phyloP scores from a whole-genome alignment of 2,329 filamentous ascomycete species.

The Hypoxylon sp. region DNA sequence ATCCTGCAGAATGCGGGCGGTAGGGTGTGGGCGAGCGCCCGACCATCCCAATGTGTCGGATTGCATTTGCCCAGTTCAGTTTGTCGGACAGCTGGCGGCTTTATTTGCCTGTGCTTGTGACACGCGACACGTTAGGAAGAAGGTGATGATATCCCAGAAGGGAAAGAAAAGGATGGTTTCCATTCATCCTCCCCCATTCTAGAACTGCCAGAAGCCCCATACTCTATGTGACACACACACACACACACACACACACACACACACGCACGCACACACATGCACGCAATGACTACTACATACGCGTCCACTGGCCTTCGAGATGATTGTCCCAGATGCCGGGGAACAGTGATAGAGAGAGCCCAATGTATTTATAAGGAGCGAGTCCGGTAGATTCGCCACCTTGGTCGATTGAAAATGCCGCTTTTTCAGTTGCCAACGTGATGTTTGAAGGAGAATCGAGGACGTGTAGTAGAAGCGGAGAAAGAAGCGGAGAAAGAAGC shows the following conservation, averaged over 20 bases:
- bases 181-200: slow-evolving; percentile 27
- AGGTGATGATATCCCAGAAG: slow-evolving; percentile 13
- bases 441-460: background rate
- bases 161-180: slow-evolving; percentile 19
- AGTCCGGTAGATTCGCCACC: slow-evolving; percentile 2
- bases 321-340: slow-evolving; percentile 24
- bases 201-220: slow-evolving; percentile 28
- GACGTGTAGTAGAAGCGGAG: background rate
- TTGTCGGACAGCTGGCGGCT: slow-evolving; percentile 25
- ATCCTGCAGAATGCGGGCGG: slow-evolving; percentile 39
- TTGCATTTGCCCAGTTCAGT: slow-evolving; percentile 36
- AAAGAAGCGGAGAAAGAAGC: background rate
- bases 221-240: slow-evolving; percentile 21
- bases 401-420: slow-evolving; percentile 1
- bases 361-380: background rate
- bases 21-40: slow-evolving; percentile 42
- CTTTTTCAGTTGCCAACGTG: background rate
- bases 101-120: slow-evolving; percentile 19
- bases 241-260: slow-evolving; percentile 4
- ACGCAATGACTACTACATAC: slow-evolving; percentile 20
- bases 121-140: slow-evolving; percentile 10
- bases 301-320: slow-evolving; percentile 12
- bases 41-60: slow-evolving; percentile 39
- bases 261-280: slow-evolving; percentile 17
- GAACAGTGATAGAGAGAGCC: slow-evolving; percentile 9